Percentiles rank a stretch among this genome's conserved stretches.
phyloP scores from a whole-genome alignment of 768 basidiomycete species.

The Podaxis sp. region DNA sequence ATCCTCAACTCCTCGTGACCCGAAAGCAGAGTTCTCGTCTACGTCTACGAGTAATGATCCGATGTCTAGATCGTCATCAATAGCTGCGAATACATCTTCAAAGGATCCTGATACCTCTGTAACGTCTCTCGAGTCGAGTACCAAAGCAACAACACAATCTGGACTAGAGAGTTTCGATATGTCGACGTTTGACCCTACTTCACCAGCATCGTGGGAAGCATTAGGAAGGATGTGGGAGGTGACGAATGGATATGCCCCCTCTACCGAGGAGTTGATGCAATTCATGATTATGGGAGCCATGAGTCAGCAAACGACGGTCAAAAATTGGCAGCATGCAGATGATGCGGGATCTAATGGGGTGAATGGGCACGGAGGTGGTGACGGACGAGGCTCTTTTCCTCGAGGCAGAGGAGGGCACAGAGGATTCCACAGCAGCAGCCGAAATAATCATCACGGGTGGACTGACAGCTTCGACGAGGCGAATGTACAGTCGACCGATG shows the following conservation, averaged over 20 bases:
- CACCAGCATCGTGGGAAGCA: conserved; percentile 73
- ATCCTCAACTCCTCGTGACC: conserved; percentile 20
- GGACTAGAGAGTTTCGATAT: conserved; percentile 71
- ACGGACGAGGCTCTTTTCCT: conserved; percentile 15
- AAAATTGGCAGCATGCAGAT: conserved; percentile 13
- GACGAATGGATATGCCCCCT: conserved; percentile 62
- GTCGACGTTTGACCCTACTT: conserved; percentile 67
- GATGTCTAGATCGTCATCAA: conserved; percentile 38
- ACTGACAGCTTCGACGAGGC: conserved; percentile 21
- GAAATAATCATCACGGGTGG: conserved; percentile 35
- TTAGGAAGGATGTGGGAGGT: conserved; percentile 75
- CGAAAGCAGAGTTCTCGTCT: conserved; percentile 32
- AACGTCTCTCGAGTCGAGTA: conserved; percentile 21
- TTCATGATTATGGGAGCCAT: conserved; percentile 45
- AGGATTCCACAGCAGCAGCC: conserved; percentile 44
- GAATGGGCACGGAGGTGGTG: conserved; percentile 13
- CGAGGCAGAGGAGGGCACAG: conserved; percentile 38
- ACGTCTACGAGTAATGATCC: conserved; percentile 41
- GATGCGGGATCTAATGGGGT: conserved; percentile 12
- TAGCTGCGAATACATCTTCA: conserved; percentile 58
- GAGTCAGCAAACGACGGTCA: neutral
- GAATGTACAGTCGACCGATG: conserved; percentile 42
- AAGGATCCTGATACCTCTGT: conserved; percentile 38
- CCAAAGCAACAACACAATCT: conserved; percentile 27
- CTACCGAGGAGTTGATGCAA: conserved; percentile 74